Conservation (phyloP, 75 land plant species). For the Selaginella moellendorffii region DNA sequence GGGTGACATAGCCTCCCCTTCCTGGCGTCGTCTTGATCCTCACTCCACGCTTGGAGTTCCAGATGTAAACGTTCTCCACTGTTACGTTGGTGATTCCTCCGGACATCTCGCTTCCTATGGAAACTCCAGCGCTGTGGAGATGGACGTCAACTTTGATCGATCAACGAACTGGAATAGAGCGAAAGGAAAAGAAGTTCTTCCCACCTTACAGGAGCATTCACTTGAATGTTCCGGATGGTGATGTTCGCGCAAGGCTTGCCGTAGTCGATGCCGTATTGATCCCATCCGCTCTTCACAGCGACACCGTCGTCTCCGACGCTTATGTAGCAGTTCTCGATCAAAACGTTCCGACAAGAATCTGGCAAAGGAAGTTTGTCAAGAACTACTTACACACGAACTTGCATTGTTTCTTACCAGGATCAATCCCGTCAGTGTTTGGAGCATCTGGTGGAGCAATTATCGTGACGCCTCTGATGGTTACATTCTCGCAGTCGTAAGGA, state of each 20-base stretch:
- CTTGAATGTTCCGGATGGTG: slow-evolving; percentile 51
- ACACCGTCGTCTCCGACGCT: slow-evolving; percentile 92
- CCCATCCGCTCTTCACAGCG: slow-evolving; percentile 98
- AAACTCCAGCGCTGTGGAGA: slow-evolving; percentile 81
- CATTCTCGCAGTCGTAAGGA: slow-evolving; percentile 90
- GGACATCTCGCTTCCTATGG: slow-evolving; percentile 97
- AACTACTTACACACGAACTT: too few species aligned
- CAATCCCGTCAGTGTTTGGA: slow-evolving; percentile 96
- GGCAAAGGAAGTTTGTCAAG: slow-evolving; percentile 10
- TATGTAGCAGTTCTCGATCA: slow-evolving; percentile 85
- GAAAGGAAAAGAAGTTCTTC: neutral
- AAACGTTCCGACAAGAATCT: slow-evolving; percentile 82
- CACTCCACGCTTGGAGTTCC: slow-evolving; percentile 72
- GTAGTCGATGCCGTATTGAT: slow-evolving; percentile 80
- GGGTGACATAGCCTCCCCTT: slow-evolving; percentile 73
- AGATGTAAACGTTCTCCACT: slow-evolving; percentile 55
- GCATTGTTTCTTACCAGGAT: slow-evolving; percentile 93
- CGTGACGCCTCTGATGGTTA: slow-evolving; percentile 53
- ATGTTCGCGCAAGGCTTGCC: slow-evolving; percentile 63
- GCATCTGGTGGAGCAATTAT: slow-evolving; percentile 75
- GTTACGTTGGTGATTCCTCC: slow-evolving; percentile 74
- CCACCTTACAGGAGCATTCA: slow-evolving; percentile 75
- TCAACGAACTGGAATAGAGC: too few species aligned
- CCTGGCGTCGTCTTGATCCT: slow-evolving; percentile 87
- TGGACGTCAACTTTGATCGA: too few species aligned